Evolutionary conservation across 768 basidiomycete genomes (phyloP).

Genomic region (Lanmaoa rubissima): DNA sequence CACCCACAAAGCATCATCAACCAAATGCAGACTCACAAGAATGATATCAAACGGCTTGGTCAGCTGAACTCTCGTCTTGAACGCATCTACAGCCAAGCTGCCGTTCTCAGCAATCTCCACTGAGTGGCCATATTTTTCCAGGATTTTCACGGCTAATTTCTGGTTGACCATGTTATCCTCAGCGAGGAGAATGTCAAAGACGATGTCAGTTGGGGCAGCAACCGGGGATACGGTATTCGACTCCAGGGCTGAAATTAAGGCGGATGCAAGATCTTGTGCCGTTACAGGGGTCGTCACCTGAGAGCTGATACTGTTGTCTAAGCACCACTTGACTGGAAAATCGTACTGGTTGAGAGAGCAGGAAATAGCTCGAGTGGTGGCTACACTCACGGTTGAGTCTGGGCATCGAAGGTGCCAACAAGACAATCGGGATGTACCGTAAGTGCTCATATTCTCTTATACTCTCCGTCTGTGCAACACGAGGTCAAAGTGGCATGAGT

Average conservation of each 20-base stretch:
- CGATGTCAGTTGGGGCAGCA: conserved; percentile 78
- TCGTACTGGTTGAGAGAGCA: conserved; percentile 3
- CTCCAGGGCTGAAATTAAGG: conserved; percentile 91
- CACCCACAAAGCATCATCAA: background rate
- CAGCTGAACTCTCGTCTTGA: conserved; percentile 72
- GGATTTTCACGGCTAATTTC: conserved; percentile 93
- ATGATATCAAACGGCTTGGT: conserved; percentile 87
- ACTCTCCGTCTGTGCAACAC: conserved; percentile 66
- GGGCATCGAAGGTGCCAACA: conserved; percentile 77
- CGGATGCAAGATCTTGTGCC: conserved; percentile 85
- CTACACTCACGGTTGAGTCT: conserved; percentile 64
- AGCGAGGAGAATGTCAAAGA: conserved; percentile 91
- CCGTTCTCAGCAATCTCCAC: conserved; percentile 99
- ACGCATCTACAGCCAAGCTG: conserved; percentile 87
- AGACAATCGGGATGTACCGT: conserved; percentile 93
- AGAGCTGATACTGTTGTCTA: conserved; percentile 94
- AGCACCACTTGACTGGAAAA: conserved; percentile 84
- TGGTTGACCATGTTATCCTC: conserved; percentile 97
- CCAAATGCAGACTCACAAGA: conserved; percentile 53
- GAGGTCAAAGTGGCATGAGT: conserved; percentile 11
- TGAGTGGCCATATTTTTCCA: conserved; percentile 93
- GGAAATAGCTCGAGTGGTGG: background rate
- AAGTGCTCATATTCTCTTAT: conserved; percentile 92
- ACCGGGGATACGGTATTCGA: conserved; percentile 91
- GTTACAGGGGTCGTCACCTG: conserved; percentile 91